phyloP scores from a whole-genome alignment of 495 filamentous ascomycete genomes.

The Talaromyces wortmannii region DNA sequence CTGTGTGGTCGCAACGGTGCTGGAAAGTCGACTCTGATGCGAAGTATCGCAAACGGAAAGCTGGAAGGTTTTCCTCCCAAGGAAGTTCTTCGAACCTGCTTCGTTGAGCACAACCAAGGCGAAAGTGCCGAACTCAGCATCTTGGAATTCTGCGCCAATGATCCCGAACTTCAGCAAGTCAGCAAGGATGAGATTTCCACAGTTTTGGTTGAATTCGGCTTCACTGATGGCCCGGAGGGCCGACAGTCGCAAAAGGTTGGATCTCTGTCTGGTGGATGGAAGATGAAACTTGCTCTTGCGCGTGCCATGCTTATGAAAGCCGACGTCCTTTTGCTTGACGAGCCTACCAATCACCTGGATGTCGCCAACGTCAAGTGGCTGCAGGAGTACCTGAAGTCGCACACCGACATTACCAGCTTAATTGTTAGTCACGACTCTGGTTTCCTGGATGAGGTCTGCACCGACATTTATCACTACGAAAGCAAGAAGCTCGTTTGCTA shows the following conservation, averaged over 20 bases:
- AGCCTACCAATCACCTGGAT: conserved; percentile 98
- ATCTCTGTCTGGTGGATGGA: conserved; percentile 97
- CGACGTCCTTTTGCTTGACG: conserved; percentile 92
- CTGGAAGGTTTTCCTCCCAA: conserved; percentile 93
- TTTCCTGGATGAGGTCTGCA: conserved; percentile 95
- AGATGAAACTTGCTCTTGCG: conserved; percentile 98
- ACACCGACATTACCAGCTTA: conserved; percentile 94
- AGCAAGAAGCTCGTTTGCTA: conserved; percentile 93
- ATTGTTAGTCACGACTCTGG: conserved; percentile 98
- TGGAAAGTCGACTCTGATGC: conserved; percentile 98
- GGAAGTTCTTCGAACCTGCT: conserved; percentile 88
- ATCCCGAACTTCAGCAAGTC: conserved; percentile 70
- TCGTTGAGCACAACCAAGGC: conserved; percentile 97
- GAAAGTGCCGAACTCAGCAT: conserved; percentile 96
- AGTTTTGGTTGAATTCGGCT: conserved; percentile 86
- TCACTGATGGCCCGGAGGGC: conserved; percentile 83
- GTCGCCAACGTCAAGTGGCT: conserved; percentile 95
- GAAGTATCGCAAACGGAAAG: conserved; percentile 89
- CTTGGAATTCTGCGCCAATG: conserved; percentile 80
- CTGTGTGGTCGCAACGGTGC: conserved; percentile 95
- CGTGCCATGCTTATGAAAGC: conserved; percentile 95
- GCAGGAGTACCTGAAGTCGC: conserved; percentile 86
- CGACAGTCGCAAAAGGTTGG: conserved; percentile 82
- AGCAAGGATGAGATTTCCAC: conserved; percentile 63
- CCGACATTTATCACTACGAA: conserved; percentile 99